A percentile compares a stretch with the other conserved stretches of the same genome.
phyloP scores from a whole-genome alignment of 1,284 basidiomycete genomes.

The Cronartium ribicola region DNA sequence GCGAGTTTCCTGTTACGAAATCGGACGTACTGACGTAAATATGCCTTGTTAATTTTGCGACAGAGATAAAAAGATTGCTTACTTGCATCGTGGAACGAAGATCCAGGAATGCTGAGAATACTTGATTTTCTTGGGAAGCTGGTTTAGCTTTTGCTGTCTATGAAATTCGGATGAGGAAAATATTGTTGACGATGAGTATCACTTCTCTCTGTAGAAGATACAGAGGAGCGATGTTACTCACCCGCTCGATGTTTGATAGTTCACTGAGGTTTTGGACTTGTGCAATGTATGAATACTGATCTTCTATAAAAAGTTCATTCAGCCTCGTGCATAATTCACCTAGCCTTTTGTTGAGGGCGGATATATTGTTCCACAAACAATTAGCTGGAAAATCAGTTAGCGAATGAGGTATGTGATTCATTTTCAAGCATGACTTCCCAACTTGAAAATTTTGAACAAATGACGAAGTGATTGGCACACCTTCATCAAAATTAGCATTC shows the following conservation, averaged over 20 bases:
- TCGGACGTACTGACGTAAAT: too few species aligned
- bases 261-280: background rate
- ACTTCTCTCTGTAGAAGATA: background rate
- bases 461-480: slow-evolving; percentile 51
- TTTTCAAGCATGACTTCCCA: background rate
- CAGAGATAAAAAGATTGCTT: background rate
- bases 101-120: background rate
- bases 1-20: slow-evolving; percentile 58
- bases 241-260: background rate
- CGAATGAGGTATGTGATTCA: background rate
- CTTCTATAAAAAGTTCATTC: background rate
- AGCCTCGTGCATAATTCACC: background rate
- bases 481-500: slow-evolving; percentile 60
- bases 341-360: background rate
- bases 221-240: background rate
- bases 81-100: slow-evolving; percentile 2
- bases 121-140: background rate
- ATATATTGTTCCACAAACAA: background rate
- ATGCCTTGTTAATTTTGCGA: too few species aligned
- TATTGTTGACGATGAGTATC: background rate
- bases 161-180: background rate
- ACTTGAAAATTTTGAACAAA: background rate
- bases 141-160: background rate
- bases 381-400: background rate
- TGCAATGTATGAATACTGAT: background rate